Conservation (phyloP, 2,329 filamentous ascomycete genomes). For the Claviceps arundinis region DNA sequence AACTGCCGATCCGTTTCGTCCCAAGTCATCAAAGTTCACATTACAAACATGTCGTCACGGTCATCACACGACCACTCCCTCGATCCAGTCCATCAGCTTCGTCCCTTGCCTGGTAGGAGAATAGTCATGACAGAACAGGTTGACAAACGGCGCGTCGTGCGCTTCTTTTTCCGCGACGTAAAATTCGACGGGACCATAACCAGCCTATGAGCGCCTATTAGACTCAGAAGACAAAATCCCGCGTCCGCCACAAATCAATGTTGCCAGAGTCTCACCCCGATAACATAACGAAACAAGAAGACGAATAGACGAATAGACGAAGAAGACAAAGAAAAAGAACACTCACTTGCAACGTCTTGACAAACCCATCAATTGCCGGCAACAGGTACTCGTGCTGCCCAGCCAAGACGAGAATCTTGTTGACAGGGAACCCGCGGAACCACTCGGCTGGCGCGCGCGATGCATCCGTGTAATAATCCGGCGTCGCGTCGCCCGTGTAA, state of each 20-base stretch:
- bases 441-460: conserved; percentile 8
- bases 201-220: conserved; percentile 1
- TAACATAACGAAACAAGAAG: neutral
- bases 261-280: neutral
- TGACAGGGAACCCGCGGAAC: conserved; percentile 8
- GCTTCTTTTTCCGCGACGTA: conserved; percentile 9
- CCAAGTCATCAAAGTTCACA: neutral
- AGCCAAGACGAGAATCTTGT: conserved; percentile 8
- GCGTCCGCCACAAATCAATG: neutral
- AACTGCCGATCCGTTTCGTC: too few species aligned
- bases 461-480: conserved; percentile 11
- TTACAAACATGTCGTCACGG: neutral
- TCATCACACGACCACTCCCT: neutral
- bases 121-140: conserved; percentile 6
- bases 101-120: conserved; percentile 10
- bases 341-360: conserved; percentile 9
- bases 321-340: neutral
- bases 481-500: conserved; percentile 6
- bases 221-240: neutral
- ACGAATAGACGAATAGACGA: neutral
- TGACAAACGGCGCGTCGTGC: conserved; percentile 10
- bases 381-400: conserved; percentile 10
- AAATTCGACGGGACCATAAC: conserved; percentile 7
- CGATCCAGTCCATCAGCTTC: conserved; percentile 10
- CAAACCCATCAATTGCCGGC: conserved; percentile 8